Percentiles rank a stretch among this genome's conserved stretches.
phyloP scores from a whole-genome alignment of 345 rosid genomes.

The Gynandropsis gynandra region DNA sequence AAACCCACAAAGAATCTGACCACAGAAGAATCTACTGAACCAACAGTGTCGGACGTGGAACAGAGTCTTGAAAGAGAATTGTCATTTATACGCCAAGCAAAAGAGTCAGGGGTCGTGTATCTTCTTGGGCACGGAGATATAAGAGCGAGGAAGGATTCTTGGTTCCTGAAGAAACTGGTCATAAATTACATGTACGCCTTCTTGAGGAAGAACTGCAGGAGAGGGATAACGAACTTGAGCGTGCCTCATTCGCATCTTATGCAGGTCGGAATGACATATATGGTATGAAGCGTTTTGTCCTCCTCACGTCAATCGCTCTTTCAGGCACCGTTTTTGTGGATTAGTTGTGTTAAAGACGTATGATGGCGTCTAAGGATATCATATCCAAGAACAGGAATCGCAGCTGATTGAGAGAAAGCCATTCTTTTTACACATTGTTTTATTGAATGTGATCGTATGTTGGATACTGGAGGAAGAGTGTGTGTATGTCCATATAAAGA shows the following conservation, averaged over 20 bases:
- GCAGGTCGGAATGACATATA: conserved; percentile 99
- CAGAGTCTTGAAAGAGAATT: conserved; percentile 86
- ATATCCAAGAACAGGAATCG: too few relatives aligned
- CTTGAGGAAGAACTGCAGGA: conserved; percentile 88
- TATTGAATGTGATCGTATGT: too few relatives aligned
- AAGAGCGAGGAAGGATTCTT: conserved; percentile 89
- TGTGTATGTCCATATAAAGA: too few relatives aligned
- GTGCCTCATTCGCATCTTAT: conserved; percentile 90
- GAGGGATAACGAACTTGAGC: conserved; percentile 84
- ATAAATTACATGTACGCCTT: conserved; percentile 94
- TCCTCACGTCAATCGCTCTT: too few relatives aligned
- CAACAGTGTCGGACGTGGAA: conserved; percentile 44
- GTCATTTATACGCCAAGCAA: conserved; percentile 85
- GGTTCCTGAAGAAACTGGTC: conserved; percentile 89
- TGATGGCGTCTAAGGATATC: too few relatives aligned
- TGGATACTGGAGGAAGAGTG: too few relatives aligned
- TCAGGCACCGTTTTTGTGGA: too few relatives aligned
- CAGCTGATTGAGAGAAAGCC: too few relatives aligned
- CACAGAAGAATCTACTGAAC: conserved; percentile 29
- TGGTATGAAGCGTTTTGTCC: conserved; percentile 50
- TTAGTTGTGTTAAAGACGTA: too few relatives aligned
- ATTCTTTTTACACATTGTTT: too few relatives aligned
- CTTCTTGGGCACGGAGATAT: conserved; percentile 98
- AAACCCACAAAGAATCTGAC: conserved; percentile 53
- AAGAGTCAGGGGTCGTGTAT: conserved; percentile 94